Evolutionary conservation across 495 filamentous ascomycete genomes (phyloP).

Genomic region (Xylaria acuta): DNA sequence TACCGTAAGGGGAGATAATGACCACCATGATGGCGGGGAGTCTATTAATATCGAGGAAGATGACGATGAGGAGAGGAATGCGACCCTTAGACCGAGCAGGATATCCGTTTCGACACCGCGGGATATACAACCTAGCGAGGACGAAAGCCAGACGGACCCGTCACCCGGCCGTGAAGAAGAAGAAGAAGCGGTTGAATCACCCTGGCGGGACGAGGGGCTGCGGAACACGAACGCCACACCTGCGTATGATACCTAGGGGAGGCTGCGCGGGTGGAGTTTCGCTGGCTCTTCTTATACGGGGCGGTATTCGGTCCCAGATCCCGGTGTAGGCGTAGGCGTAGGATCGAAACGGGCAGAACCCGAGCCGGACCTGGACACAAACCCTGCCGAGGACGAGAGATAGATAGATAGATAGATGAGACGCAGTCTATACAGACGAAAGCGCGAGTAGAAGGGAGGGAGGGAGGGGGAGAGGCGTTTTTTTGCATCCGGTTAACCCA

Average conservation of each 20-base stretch:
- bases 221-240: neutral
- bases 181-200: slow-evolving; percentile 32
- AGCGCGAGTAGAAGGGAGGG: neutral
- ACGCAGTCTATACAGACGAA: neutral
- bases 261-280: slow-evolving; percentile 12
- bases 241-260: slow-evolving; percentile 21
- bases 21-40: slow-evolving; percentile 38
- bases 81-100: slow-evolving; percentile 31
- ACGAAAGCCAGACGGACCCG: slow-evolving; percentile 14
- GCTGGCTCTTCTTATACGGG: neutral
- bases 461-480: neutral
- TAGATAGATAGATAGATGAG: neutral
- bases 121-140: slow-evolving; percentile 9
- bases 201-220: slow-evolving; percentile 34
- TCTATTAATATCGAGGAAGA: neutral
- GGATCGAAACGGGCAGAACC: neutral
- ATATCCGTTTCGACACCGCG: slow-evolving; percentile 22
- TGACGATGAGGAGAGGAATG: slow-evolving; percentile 32
- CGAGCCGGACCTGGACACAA: neutral
- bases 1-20: slow-evolving; percentile 15
- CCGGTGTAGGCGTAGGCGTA: neutral
- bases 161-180: slow-evolving; percentile 24
- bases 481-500: neutral
- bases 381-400: neutral
- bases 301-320: neutral